These are phyloP conservation scores for Malassezia brasiliensis DNA, from an alignment of 1,284 basidiomycete species.

Conservation along the genomic window DNA sequence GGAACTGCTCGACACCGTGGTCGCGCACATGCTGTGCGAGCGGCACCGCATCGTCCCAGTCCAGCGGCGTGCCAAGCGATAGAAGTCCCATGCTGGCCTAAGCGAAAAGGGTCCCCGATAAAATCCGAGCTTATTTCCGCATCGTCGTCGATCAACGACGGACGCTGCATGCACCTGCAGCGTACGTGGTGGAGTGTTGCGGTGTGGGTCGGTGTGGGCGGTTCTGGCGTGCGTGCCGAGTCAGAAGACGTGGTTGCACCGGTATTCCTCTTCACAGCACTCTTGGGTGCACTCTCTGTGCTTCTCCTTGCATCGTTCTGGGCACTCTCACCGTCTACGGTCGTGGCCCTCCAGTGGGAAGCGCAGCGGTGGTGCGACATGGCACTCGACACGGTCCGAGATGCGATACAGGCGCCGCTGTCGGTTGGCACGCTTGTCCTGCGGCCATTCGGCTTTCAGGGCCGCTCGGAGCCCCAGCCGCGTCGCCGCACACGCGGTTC, in stretches of 20 bases:
- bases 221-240: background rate
- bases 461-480: background rate
- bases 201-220: background rate
- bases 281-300: background rate
- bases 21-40: constrained; percentile 74
- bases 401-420: background rate
- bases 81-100: constrained; percentile 70
- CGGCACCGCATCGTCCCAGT: constrained; percentile 76
- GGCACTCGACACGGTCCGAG: background rate
- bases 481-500: background rate
- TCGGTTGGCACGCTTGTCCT: background rate
- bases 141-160: background rate
- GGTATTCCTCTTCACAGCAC: background rate
- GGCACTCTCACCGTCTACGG: background rate
- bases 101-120: background rate
- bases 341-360: background rate
- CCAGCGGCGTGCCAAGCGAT: constrained; percentile 82
- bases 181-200: background rate
- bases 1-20: constrained; percentile 91
- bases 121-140: background rate
- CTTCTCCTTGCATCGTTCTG: background rate
- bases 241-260: background rate
- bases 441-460: background rate
- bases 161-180: constrained; percentile 4
- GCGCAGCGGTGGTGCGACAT: background rate